Evolutionary conservation across 305 asterid genomes (phyloP).

Genomic region (Solanum hybrid): DNA sequence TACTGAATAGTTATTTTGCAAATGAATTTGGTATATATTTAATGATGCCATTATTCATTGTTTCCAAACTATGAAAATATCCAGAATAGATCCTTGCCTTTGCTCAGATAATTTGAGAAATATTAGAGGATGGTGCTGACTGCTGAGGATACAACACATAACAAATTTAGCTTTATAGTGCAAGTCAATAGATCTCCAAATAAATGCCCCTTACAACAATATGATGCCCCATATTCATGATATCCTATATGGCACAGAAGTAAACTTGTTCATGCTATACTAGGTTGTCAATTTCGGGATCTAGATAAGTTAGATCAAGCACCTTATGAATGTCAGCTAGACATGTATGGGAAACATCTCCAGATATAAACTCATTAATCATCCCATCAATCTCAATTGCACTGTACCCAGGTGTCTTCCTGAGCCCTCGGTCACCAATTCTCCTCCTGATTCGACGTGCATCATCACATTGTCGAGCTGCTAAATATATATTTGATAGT

Average conservation of each 20-base stretch:
- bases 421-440: slow-evolving; percentile 34
- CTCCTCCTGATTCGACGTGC: slow-evolving; percentile 26
- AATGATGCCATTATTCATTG: not conserved
- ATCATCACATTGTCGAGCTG: slow-evolving; percentile 22
- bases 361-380: slow-evolving; percentile 27
- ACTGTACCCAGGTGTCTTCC: slow-evolving; percentile 31
- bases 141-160: not conserved
- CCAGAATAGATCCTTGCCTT: not conserved
- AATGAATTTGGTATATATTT: not conserved
- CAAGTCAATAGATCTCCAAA: not conserved
- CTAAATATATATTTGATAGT: slow-evolving; percentile 29
- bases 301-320: slow-evolving; percentile 16
- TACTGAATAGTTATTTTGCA: not conserved
- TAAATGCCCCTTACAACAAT: not conserved
- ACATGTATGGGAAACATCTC: slow-evolving; percentile 23
- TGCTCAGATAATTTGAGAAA: not conserved
- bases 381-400: slow-evolving; percentile 31
- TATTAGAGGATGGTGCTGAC: not conserved
- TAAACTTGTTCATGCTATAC: not conserved
- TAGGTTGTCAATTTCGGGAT: not conserved
- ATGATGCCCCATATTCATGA: not conserved
- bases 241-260: not conserved
- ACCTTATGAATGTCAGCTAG: slow-evolving; percentile 18
- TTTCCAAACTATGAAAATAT: not conserved
- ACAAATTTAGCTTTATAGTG: not conserved